Evolutionary conservation across 495 filamentous ascomycete genomes (phyloP).

Genomic region (Pyrenula massariospora): DNA sequence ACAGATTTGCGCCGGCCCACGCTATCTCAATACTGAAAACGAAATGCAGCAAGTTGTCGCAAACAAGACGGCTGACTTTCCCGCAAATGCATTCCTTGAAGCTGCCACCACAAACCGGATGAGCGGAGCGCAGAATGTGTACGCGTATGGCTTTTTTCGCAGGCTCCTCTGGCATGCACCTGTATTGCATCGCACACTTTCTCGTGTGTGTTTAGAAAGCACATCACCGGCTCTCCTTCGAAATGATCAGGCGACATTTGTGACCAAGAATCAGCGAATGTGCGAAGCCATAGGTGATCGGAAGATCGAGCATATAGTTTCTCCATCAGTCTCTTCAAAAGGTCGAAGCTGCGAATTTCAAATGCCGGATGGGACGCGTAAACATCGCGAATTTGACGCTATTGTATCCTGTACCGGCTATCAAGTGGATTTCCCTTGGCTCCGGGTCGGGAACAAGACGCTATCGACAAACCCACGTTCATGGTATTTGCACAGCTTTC

Average conservation of each 20-base stretch:
- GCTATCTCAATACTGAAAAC: conserved; percentile 3
- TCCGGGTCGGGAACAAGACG: background rate
- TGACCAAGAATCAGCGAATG: background rate
- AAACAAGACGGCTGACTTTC: conserved; percentile 3
- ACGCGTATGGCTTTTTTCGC: conserved; percentile 6
- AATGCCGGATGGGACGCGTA: background rate
- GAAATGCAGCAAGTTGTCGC: conserved; percentile 1
- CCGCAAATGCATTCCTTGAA: conserved; percentile 5
- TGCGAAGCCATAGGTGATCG: background rate
- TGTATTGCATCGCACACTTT: conserved; percentile 1
- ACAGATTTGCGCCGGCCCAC: background rate
- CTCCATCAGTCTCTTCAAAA: background rate
- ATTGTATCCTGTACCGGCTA: conserved; percentile 5
- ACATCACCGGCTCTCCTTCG: background rate
- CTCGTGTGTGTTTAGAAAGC: background rate
- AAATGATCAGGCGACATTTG: background rate
- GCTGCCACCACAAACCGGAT: conserved; percentile 5
- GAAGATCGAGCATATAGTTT: background rate
- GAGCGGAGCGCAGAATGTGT: conserved; percentile 4
- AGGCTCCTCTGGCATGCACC: conserved; percentile 2
- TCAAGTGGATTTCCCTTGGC: conserved; percentile 5
- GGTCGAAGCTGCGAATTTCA: background rate
- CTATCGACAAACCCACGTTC: conserved; percentile 3
- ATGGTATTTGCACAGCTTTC: conserved; percentile 6
- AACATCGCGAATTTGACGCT: conserved; percentile 3